These are phyloP conservation scores for Cyclotella atomus DNA, from an alignment of 108 stramenopile species.

Conservation along the genomic window DNA sequence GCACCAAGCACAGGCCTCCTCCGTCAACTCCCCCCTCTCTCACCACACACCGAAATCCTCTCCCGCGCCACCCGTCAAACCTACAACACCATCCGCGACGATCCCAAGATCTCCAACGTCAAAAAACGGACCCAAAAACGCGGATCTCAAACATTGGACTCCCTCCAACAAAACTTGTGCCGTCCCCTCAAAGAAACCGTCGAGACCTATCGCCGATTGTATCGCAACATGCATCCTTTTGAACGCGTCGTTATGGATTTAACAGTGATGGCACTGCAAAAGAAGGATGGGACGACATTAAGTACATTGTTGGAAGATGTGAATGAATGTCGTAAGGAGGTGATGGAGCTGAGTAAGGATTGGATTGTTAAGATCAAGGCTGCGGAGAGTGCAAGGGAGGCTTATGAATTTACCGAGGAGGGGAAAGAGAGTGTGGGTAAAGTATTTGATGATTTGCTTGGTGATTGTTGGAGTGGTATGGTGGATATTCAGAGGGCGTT, in stretches of 20 bases:
- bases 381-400: conserved; percentile 76
- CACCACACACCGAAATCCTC: conserved; percentile 70
- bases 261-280: conserved; percentile 78
- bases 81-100: conserved; percentile 48
- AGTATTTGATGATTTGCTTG: conserved; percentile 70
- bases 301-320: conserved; percentile 68
- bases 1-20: conserved; percentile 67
- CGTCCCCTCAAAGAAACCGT: conserved; percentile 82
- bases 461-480: conserved; percentile 63
- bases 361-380: conserved; percentile 85
- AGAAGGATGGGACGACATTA: conserved; percentile 77
- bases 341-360: conserved; percentile 74
- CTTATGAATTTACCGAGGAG: conserved; percentile 25
- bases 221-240: conserved; percentile 89
- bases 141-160: conserved; percentile 79
- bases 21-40: conserved; percentile 80
- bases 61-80: conserved; percentile 56
- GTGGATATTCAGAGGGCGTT: conserved; percentile 84
- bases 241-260: conserved; percentile 92
- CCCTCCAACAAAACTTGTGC: conserved; percentile 78
- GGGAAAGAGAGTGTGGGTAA: conserved; percentile 44
- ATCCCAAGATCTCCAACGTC: conserved; percentile 55
- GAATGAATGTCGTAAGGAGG: conserved; percentile 82
- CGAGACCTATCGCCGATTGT: conserved; percentile 75
- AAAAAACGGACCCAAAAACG: conserved; percentile 78